A percentile compares a stretch with the other conserved stretches of the same genome.
Conservation (phyloP, 345 rosid species). For the Eucalyptus erythrocorys region DNA sequence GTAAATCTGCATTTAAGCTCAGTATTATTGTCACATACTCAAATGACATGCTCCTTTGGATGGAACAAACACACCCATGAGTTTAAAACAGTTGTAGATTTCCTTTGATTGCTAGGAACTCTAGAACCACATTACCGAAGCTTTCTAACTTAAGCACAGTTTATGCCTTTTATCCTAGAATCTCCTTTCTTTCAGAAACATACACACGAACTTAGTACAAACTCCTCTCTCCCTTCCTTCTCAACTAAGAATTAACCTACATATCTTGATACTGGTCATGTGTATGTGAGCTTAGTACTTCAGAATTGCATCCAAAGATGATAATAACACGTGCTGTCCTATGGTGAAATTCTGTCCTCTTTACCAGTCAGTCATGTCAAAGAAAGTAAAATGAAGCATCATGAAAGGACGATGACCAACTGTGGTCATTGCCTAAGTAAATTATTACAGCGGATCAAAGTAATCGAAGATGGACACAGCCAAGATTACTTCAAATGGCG, state of each 20-base stretch:
- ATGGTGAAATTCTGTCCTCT: background rate
- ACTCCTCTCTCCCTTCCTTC: background rate
- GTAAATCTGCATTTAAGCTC: background rate
- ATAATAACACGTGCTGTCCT: background rate
- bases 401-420: background rate
- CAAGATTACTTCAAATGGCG: background rate
- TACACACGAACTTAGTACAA: background rate
- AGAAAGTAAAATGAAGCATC: background rate
- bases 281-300: background rate
- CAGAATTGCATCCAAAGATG: background rate
- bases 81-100: background rate
- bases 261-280: background rate
- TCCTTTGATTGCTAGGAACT: background rate
- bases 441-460: background rate
- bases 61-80: background rate
- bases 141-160: background rate
- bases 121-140: background rate
- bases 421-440: background rate
- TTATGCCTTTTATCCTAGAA: background rate
- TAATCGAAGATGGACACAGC: background rate
- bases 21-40: background rate
- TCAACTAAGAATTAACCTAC: background rate
- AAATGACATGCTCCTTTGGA: background rate
- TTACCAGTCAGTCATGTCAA: background rate
- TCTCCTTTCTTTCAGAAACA: background rate